Evolutionary conservation across 805 yeast species (phyloP).

Genomic region (Blastobotrys robertii): DNA sequence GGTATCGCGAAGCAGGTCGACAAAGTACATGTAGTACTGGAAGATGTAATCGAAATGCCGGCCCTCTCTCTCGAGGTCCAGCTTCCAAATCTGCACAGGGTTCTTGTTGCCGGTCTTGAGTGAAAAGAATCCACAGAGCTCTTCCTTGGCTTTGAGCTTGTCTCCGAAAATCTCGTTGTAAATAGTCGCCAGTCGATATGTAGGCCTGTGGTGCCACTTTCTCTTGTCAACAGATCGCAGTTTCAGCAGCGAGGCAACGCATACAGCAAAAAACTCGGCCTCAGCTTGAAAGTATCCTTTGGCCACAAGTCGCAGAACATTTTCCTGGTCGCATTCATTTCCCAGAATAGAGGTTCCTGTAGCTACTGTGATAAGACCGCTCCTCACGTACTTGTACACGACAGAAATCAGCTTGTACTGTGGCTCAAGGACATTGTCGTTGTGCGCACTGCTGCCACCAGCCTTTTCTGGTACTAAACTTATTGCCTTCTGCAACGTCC

Average conservation of each 20-base stretch:
- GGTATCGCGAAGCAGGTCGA: slow-evolving; percentile 43
- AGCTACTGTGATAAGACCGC: slow-evolving; percentile 23
- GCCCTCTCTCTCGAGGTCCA: slow-evolving; percentile 86
- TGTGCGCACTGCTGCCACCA: not conserved
- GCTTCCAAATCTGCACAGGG: slow-evolving; percentile 84
- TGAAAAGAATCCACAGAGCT: slow-evolving; percentile 54
- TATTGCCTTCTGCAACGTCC: slow-evolving; percentile 30
- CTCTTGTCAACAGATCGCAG: slow-evolving; percentile 57
- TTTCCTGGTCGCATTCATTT: not conserved
- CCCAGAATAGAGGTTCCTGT: slow-evolving; percentile 27
- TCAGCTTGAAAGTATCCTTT: not conserved
- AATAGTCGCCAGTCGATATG: slow-evolving; percentile 59
- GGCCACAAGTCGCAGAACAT: too few relatives aligned
- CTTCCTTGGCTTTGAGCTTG: slow-evolving; percentile 45
- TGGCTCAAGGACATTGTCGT: slow-evolving; percentile 54
- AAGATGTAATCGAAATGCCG: slow-evolving; percentile 75
- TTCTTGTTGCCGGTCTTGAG: slow-evolving; percentile 53
- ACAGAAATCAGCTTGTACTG: slow-evolving; percentile 56
- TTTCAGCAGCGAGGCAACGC: slow-evolving; percentile 39
- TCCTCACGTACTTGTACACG: slow-evolving; percentile 45
- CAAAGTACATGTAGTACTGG: slow-evolving; percentile 56
- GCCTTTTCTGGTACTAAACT: slow-evolving; percentile 13
- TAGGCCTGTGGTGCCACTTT: slow-evolving; percentile 88
- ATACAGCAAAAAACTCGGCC: slow-evolving; percentile 29
- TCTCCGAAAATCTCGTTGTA: slow-evolving; percentile 46